Evolutionary conservation across 169 alveolate genomes (phyloP).

Genomic region (Theileria orientalis): DNA sequence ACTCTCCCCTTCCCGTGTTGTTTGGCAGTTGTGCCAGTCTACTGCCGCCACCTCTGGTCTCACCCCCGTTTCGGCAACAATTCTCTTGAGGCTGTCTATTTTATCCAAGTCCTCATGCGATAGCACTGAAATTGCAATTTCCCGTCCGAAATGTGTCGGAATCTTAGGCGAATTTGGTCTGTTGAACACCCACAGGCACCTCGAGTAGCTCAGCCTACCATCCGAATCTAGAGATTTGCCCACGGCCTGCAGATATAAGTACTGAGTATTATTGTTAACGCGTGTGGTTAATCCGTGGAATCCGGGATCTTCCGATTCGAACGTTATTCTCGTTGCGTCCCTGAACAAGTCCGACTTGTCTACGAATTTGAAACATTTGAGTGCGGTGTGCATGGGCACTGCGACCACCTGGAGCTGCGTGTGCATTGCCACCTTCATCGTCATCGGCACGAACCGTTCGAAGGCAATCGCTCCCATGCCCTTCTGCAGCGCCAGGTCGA

Average conservation of each 20-base stretch:
- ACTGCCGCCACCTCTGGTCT: slow-evolving; percentile 25
- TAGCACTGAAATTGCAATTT: slow-evolving; percentile 30
- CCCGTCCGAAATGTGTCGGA: slow-evolving; percentile 52
- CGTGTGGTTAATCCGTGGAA: slow-evolving; percentile 19
- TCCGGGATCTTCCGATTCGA: slow-evolving; percentile 16
- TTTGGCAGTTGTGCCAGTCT: slow-evolving; percentile 62
- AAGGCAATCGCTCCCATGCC: slow-evolving; percentile 64
- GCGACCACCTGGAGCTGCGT: slow-evolving; percentile 60
- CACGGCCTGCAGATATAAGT: slow-evolving; percentile 56
- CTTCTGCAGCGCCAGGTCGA: slow-evolving; percentile 35
- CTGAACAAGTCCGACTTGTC: slow-evolving; percentile 32
- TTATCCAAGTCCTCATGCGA: slow-evolving; percentile 21
- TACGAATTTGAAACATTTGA: slow-evolving; percentile 46
- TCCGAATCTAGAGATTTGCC: slow-evolving; percentile 10
- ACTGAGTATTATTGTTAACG: slow-evolving; percentile 16
- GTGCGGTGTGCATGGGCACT: slow-evolving; percentile 55
- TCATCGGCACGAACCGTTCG: slow-evolving; percentile 64
- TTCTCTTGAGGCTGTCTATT: not conserved
- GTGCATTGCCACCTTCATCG: slow-evolving; percentile 53
- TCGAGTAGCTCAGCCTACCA: slow-evolving; percentile 23
- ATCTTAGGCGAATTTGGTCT: slow-evolving; percentile 36
- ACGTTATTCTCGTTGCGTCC: slow-evolving; percentile 23
- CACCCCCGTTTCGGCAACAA: not conserved
- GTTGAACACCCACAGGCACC: slow-evolving; percentile 54
- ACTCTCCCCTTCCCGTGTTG: slow-evolving; percentile 26